Base-by-base conservation (phyloP, 352 stramenopile species). In the Pythium folliculosum region DNA sequence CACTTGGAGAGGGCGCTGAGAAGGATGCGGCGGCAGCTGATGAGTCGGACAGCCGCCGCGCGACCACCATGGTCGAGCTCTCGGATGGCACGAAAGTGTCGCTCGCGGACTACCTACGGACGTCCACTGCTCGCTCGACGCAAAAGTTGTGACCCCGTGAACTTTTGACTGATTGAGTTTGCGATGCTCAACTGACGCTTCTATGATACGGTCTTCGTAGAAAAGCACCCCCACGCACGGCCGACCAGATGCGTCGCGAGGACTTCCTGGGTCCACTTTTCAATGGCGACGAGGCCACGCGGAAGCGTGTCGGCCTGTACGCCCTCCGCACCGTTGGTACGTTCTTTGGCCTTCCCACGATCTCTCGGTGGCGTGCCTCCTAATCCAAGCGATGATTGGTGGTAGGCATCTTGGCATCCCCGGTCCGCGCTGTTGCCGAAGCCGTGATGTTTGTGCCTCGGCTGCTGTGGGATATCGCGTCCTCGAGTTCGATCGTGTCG, bases 211-310 rank as follows among this genome's bases (percentile, higher is more conserved):
- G 14, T 56, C 17, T 53, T 5, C 25, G 6, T n/a, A 90, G 76
- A 37, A 87, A 78, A 49, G 53, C 54, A 49, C 50, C 65, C 0
- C 25, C 69, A 14, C 76, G 73, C 9, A 82, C 71, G 9, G 70
- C 66, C 0, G 77, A 88, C 37, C 67, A 93, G 59, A 90, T 77
- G 79, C 76, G 78, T 17, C 73, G 71, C 27, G 62, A 91, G 38
- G 76, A 82, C 66, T 89, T 94, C 47, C 63, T 91, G 3, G 81
- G 77, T 0, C 80, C 81, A n/a, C 59, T 93, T 1, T 88, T 91
- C 48, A 88, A 90, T 59, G 81, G 83, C 17, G 70, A 76, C 30
- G 45, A 66, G 16, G 76, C 82, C 54, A 72, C 76, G 17, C 74
- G 76, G 19, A 91, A 89, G 53, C 81, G 73, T n/a, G 79, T 89